phyloP scores from a whole-genome alignment of 139 green algal genomes.

The Chlamydomonas sphaeroides region DNA sequence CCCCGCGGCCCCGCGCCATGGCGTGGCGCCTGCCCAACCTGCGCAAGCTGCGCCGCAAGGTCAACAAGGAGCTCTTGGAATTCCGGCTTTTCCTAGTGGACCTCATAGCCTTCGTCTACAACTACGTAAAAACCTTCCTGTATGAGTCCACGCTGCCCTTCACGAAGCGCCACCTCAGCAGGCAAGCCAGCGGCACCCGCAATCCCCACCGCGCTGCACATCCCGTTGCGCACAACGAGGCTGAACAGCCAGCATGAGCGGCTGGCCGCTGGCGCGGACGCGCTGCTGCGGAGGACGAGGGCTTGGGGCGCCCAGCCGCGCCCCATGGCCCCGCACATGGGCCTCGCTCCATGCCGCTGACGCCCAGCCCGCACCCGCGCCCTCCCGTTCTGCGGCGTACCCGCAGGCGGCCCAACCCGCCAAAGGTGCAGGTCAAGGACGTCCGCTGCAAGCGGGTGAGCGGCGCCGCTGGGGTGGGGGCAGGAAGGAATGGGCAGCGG shows the following conservation, averaged over 20 bases:
- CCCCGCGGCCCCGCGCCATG: background rate
- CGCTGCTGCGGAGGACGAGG: background rate
- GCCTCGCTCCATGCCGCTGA: too few relatives aligned
- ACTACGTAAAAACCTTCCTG: background rate
- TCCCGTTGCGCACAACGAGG: too few relatives aligned
- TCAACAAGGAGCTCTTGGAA: background rate
- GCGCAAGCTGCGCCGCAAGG: background rate
- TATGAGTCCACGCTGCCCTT: slow-evolving; percentile 15
- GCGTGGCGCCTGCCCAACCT: background rate
- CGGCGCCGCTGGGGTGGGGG: too few relatives aligned
- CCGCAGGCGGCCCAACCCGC: slow-evolving; percentile 19
- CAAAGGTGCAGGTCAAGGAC: slow-evolving; percentile 39
- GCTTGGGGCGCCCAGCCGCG: too few relatives aligned
- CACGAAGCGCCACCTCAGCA: slow-evolving; percentile 16
- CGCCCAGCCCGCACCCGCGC: too few relatives aligned
- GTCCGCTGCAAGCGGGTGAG: slow-evolving; percentile 44
- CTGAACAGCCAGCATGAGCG: too few relatives aligned
- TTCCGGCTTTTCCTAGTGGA: slow-evolving; percentile 16
- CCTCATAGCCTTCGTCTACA: background rate
- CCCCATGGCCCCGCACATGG: too few relatives aligned
- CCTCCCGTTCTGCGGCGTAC: too few relatives aligned
- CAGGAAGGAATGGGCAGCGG: too few relatives aligned
- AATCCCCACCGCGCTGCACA: too few relatives aligned
- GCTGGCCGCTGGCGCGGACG: too few relatives aligned
- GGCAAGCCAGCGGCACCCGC: too few relatives aligned